Evolutionary conservation across 139 green algal genomes (phyloP).

Genomic region (Pycnococcus provasolii): DNA sequence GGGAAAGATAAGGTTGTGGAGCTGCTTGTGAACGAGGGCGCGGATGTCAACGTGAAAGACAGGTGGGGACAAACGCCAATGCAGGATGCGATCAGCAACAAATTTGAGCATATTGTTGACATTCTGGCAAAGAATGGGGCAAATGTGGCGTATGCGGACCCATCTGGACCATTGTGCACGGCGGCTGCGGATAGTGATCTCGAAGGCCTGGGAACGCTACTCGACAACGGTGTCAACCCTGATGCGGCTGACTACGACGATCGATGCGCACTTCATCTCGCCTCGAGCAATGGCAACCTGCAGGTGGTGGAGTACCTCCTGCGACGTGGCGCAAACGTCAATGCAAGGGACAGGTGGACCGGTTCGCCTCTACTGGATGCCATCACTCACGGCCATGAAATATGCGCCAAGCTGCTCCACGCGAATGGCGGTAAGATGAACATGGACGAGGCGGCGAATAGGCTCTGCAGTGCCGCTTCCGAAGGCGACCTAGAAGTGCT

Average conservation of each 20-base stretch:
- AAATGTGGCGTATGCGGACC: background rate
- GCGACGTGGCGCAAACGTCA: slow-evolving; percentile 25
- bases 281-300: slow-evolving; percentile 18
- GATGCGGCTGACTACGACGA: slow-evolving; percentile 11
- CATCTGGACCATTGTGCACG: background rate
- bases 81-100: slow-evolving; percentile 13
- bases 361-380: slow-evolving; percentile 12
- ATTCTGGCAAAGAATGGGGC: slow-evolving; percentile 5
- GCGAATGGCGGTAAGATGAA: background rate
- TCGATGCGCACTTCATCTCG: background rate
- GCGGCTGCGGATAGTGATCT: slow-evolving; percentile 24
- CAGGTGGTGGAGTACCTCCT: slow-evolving; percentile 24
- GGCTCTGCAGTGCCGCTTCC: background rate
- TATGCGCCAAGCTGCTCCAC: background rate
- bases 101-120: background rate
- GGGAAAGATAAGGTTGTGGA: slow-evolving; percentile 35
- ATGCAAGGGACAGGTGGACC: slow-evolving; percentile 13
- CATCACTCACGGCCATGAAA: background rate
- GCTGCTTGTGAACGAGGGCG: slow-evolving; percentile 29
- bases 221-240: slow-evolving; percentile 26
- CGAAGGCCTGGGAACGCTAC: slow-evolving; percentile 12
- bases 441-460: background rate
- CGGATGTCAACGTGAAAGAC: slow-evolving; percentile 32
- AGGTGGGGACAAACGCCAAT: slow-evolving; percentile 20
- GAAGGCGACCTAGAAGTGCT: background rate